Conservation (phyloP, 2,329 filamentous ascomycete species). For the Ophiocordyceps unilateralis region DNA sequence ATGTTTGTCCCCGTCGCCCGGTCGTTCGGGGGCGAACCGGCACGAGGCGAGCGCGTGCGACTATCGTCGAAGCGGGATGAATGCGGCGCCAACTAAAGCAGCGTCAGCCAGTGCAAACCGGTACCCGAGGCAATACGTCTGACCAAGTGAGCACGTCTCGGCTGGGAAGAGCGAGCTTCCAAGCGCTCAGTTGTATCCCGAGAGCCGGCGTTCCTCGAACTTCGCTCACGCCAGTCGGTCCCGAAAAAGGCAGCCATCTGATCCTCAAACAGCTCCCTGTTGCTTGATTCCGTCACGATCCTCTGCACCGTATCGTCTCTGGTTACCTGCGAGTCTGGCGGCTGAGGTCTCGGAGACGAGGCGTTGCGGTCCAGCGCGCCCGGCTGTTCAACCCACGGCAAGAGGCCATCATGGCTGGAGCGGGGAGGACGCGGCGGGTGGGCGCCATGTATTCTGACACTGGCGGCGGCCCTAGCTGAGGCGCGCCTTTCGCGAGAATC, state of each 20-base stretch:
- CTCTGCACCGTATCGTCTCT: neutral
- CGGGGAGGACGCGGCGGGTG: constrained; percentile 8
- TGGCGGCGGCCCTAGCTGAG: constrained; percentile 8
- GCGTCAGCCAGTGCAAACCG: neutral
- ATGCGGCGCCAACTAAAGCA: neutral
- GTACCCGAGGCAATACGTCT: neutral
- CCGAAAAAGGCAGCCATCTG: constrained; percentile 1
- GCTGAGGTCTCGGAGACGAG: neutral
- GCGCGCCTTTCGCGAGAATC: constrained; percentile 14
- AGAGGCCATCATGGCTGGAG: constrained; percentile 4
- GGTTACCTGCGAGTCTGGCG: constrained; percentile 2
- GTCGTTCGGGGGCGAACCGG: neutral
- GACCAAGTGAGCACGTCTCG: constrained; percentile 1
- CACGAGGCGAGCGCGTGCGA: neutral
- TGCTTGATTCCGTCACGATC: neutral
- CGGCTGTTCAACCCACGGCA: constrained; percentile 9
- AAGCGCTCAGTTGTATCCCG: neutral
- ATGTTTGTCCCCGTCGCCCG: neutral
- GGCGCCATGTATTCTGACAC: constrained; percentile 11
- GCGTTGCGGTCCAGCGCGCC: neutral
- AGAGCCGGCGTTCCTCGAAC: neutral
- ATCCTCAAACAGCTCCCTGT: neutral
- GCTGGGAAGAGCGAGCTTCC: neutral
- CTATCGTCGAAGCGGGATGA: constrained; percentile 1
- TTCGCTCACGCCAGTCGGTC: neutral